Base-by-base conservation (phyloP, 768 basidiomycete genomes). In the Lanmaoa rubissima region DNA sequence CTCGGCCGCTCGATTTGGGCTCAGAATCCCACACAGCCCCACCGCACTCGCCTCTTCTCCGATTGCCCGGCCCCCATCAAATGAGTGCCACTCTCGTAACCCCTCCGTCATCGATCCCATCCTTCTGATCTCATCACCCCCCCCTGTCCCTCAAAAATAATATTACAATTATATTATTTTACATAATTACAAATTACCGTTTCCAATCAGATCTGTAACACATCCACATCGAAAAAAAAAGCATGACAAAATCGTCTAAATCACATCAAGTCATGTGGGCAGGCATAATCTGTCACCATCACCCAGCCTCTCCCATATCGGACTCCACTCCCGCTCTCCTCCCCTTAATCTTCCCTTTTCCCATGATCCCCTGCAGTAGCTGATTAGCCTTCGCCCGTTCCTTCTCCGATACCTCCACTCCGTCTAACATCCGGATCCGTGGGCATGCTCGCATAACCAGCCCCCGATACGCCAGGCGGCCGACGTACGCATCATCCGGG, bases 391-490 rank as follows among this genome's bases (percentile, higher is more conserved):
- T 97, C 60, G 76, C 77, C 76, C 87, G 82, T 81, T 98, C 94
- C 79, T 90, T 92, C 68, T 80, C 82, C 71, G 81, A 82, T 66
- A 96, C 83, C 58, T 79, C 79, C 66, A 98, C 84, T 53, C 96
- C 96, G 75, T 99, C 96, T 66, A 99, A 73, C 78, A 86, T 73
- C 65, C 79, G 76, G 62, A 98, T 74, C 35, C 77, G 72, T 31
- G 75, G 69, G 68, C 90, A 92, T 34, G 82, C 84, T 26, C 84
- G 75, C 90, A 95, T 93, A 46, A 96, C 78, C 54, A 94, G 77
- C 40, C 94, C 94, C 44, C 96, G 87, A 74, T 98, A 98, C 44
- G 85, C 90, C 34, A 95, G 78, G 40, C 96, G 84, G 24, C 90
- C 90, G 47, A 90, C 82, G 70, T 98, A 98, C 70, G 82, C 83